These are phyloP conservation scores for Colletotrichum filicis DNA, from an alignment of 2,329 filamentous ascomycete genomes.

Conservation along the genomic window DNA sequence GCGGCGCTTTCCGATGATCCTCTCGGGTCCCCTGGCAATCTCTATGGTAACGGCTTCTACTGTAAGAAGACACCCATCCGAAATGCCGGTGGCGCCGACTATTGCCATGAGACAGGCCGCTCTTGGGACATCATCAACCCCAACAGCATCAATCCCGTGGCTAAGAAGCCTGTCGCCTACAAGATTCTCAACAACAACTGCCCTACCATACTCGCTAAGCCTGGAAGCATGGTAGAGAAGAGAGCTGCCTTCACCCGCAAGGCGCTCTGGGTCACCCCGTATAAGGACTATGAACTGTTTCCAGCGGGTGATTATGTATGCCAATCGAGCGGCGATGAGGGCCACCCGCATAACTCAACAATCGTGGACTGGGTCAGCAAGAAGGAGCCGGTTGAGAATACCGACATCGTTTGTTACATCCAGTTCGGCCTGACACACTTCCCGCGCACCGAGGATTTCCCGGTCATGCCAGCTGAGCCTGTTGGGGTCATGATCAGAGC, in stretches of 20 bases:
- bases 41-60: slow-evolving; percentile 79
- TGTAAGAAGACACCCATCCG: slow-evolving; percentile 41
- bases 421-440: slow-evolving; percentile 68
- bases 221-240: slow-evolving; percentile 21
- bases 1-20: slow-evolving; percentile 61
- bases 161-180: slow-evolving; percentile 47
- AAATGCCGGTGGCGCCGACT: slow-evolving; percentile 39
- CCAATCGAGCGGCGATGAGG: background rate
- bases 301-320: slow-evolving; percentile 14
- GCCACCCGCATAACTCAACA: slow-evolving; percentile 60
- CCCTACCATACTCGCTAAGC: slow-evolving; percentile 16
- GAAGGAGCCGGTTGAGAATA: slow-evolving; percentile 62
- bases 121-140: slow-evolving; percentile 56
- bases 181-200: slow-evolving; percentile 29
- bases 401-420: slow-evolving; percentile 66
- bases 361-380: slow-evolving; percentile 9
- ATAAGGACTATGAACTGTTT: slow-evolving; percentile 15
- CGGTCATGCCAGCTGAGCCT: slow-evolving; percentile 68
- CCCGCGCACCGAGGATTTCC: slow-evolving; percentile 66
- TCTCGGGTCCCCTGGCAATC: slow-evolving; percentile 75
- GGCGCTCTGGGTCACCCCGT: slow-evolving; percentile 6
- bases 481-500: slow-evolving; percentile 60
- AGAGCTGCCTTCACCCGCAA: slow-evolving; percentile 20
- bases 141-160: slow-evolving; percentile 59
- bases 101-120: slow-evolving; percentile 34